phyloP scores from a whole-genome alignment of 306 rosid species.

The Quercus agrifolia region DNA sequence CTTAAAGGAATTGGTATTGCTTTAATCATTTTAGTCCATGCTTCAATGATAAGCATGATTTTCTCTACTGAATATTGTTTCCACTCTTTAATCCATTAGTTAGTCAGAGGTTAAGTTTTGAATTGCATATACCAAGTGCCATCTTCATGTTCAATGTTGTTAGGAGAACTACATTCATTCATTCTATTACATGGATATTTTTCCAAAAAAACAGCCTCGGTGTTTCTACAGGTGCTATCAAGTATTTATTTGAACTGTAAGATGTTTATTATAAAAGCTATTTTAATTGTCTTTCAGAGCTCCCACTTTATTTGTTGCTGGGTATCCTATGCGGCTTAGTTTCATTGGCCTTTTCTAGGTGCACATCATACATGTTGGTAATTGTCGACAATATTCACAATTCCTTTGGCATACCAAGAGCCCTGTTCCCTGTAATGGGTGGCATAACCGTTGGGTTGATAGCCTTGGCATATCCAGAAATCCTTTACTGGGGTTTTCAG shows the following conservation, averaged over 20 bases:
- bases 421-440: slow-evolving; percentile 70
- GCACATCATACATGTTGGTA: slow-evolving; percentile 69
- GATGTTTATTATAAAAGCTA: slow-evolving; percentile 28
- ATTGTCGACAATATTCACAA: slow-evolving; percentile 56
- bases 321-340: slow-evolving; percentile 86
- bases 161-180: slow-evolving; percentile 8
- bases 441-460: slow-evolving; percentile 78
- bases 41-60: neutral
- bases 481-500: slow-evolving; percentile 94
- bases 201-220: slow-evolving; percentile 14
- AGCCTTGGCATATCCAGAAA: slow-evolving; percentile 91
- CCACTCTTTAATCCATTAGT: neutral
- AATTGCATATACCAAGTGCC: slow-evolving; percentile 2
- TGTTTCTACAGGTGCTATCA: slow-evolving; percentile 6
- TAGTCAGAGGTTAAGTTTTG: neutral
- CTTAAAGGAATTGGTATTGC: neutral
- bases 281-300: slow-evolving; percentile 71
- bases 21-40: neutral
- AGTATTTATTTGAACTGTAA: slow-evolving; percentile 23
- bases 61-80: neutral
- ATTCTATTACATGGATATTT: slow-evolving; percentile 9
- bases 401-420: slow-evolving; percentile 49
- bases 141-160: neutral
- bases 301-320: slow-evolving; percentile 88
- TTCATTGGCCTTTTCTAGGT: slow-evolving; percentile 73